These are phyloP conservation scores for Pythium folliculosum DNA, from an alignment of 352 stramenopile species.

Conservation along the genomic window DNA sequence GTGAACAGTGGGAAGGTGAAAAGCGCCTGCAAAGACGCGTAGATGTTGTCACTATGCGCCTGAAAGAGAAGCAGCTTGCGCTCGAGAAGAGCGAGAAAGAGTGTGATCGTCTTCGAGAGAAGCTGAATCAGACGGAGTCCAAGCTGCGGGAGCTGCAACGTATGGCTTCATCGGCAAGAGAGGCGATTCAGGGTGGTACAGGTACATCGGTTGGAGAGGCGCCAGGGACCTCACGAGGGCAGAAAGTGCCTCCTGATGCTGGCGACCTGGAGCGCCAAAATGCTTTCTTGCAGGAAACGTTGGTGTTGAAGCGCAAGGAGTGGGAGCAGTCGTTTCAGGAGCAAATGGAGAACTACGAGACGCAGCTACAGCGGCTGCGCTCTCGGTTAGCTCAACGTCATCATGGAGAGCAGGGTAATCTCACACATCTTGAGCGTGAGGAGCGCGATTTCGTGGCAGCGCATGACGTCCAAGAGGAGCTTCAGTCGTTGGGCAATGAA, in stretches of 20 bases:
- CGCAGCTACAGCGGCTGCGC: slow-evolving; percentile 49
- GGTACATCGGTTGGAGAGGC: slow-evolving; percentile 6
- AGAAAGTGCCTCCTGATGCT: not conserved
- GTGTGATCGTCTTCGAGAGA: slow-evolving; percentile 37
- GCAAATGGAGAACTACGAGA: slow-evolving; percentile 64
- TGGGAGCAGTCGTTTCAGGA: slow-evolving; percentile 49
- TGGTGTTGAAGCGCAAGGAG: slow-evolving; percentile 65
- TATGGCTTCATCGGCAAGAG: slow-evolving; percentile 15
- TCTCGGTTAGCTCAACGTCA: slow-evolving; percentile 41
- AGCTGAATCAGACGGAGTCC: slow-evolving; percentile 35
- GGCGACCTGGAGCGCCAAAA: slow-evolving; percentile 55
- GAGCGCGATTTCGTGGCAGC: slow-evolving; percentile 49
- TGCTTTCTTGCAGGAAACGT: slow-evolving; percentile 54
- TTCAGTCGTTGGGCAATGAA: slow-evolving; percentile 43
- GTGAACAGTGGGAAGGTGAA: slow-evolving; percentile 57
- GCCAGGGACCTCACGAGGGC: slow-evolving; percentile 1
- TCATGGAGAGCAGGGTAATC: slow-evolving; percentile 17
- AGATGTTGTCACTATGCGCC: slow-evolving; percentile 54
- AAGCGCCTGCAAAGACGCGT: slow-evolving; percentile 75
- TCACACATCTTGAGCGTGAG: slow-evolving; percentile 37
- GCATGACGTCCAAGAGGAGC: slow-evolving; percentile 50
- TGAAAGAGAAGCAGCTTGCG: slow-evolving; percentile 75
- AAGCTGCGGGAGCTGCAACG: slow-evolving; percentile 33
- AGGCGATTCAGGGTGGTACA: slow-evolving; percentile 20
- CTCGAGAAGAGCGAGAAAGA: slow-evolving; percentile 47